Evolutionary conservation across 257 asterid species (phyloP), one percentile per base, ranked within the genome.

Genomic region (Solanum verrucosum): DNA sequence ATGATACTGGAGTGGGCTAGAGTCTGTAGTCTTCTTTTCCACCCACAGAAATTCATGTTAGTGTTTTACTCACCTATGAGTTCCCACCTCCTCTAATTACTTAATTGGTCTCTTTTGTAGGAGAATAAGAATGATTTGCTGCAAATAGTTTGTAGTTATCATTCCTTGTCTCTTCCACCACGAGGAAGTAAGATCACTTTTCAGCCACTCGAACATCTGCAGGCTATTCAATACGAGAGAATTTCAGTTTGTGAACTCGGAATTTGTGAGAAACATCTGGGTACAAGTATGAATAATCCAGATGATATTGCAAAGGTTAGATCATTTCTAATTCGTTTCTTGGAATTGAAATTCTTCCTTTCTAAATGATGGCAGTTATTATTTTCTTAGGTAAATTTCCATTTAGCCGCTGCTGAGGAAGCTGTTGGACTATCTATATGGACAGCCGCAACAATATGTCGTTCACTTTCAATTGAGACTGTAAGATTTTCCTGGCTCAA

Each of bases 121-220:
- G 96, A 95, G 91, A 94, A 92, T 85, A 93, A 93, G 90, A 94
- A 94, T 89, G 98, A 95, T 87, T 91, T 95, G 92, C 92, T 96
- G 88, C 98, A 95, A 92, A 95, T 96, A 91, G 88, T 96, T 87
- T 95, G 97, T 91, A 91, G 94, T 85, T 96, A 94, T 92, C 96
- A 95, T 91, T 90, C 92, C 77, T 87, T 90, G 87, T 88, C 91
- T 86, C 92, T 95, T 90, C 99, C 99, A 65, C 90, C 83, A 79
- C 94, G 96, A 87, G 99, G 99, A 90, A 86, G 90, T 87, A 86
- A 90, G 89, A 89, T 95, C 9, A 88, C 89, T 88, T 95, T 94
- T 90, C 96, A 92, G 89, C 99, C 99, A 37, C 93, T 96, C 37
- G 98, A 95, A 92, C 98, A 95, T 93, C 92, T 95, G 40, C 98